Conservation (phyloP, 2,329 filamentous ascomycete species). For the Calonectria henricotiae region DNA sequence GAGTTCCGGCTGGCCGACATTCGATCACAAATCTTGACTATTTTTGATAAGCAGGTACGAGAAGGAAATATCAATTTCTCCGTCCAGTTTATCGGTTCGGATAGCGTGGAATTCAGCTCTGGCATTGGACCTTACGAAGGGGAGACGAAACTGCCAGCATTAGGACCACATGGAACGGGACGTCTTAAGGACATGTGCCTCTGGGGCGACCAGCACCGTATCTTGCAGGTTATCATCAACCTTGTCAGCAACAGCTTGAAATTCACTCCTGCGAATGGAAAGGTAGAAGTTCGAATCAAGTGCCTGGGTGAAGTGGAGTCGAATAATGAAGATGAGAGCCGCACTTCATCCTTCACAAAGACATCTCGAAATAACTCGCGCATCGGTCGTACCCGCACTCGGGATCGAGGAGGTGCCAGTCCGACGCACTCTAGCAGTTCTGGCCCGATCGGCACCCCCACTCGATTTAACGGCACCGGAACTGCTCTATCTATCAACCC, state of each 20-base stretch:
- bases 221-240: conserved; percentile 94
- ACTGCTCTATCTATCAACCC: conserved; percentile 77
- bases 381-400: conserved; percentile 61
- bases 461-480: conserved; percentile 57
- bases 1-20: conserved; percentile 91
- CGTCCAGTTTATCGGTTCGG: conserved; percentile 75
- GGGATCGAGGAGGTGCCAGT: conserved; percentile 62
- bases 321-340: conserved; percentile 63
- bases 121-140: conserved; percentile 56
- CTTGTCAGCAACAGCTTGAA: conserved; percentile 93
- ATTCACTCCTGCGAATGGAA: conserved; percentile 86
- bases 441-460: conserved; percentile 52
- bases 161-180: conserved; percentile 77
- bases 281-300: conserved; percentile 82
- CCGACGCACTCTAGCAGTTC: conserved; percentile 70
- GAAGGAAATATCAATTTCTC: conserved; percentile 83
- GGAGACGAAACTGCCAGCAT: conserved; percentile 67
- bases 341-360: conserved; percentile 69
- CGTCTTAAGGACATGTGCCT: conserved; percentile 88
- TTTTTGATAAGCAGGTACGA: conserved; percentile 91
- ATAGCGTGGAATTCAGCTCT: conserved; percentile 47
- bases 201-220: conserved; percentile 93
- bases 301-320: conserved; percentile 76
- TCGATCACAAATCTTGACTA: conserved; percentile 84
- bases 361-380: conserved; percentile 64